Evolutionary conservation across 2,329 filamentous ascomycete species (phyloP).

Genomic region (Scopulariopsis brevicaulis): DNA sequence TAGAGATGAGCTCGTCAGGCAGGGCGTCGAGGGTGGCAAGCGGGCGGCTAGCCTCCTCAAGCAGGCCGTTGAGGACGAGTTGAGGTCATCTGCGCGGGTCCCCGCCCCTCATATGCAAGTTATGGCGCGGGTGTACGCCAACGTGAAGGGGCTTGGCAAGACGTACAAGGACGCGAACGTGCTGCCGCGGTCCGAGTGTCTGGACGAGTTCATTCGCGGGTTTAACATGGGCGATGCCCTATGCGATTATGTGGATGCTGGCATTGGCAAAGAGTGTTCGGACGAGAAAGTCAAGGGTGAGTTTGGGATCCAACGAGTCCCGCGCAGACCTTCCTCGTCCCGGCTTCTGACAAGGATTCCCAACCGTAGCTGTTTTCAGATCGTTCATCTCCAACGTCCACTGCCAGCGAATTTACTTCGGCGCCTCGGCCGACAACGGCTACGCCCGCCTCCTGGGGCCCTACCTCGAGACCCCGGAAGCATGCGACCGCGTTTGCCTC

Average conservation of each 20-base stretch:
- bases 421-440: constrained; percentile 27
- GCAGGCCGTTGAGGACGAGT: constrained; percentile 12
- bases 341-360: neutral
- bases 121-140: constrained; percentile 23
- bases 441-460: constrained; percentile 26
- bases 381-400: constrained; percentile 22
- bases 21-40: constrained; percentile 18
- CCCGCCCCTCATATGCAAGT: constrained; percentile 13
- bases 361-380: constrained; percentile 16
- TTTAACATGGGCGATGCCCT: constrained; percentile 25
- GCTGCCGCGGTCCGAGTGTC: constrained; percentile 11
- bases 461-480: constrained; percentile 13
- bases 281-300: constrained; percentile 28
- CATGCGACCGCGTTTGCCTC: constrained; percentile 19
- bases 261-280: constrained; percentile 27
- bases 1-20: constrained; percentile 16
- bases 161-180: constrained; percentile 18
- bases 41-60: constrained; percentile 15
- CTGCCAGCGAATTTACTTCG: constrained; percentile 26
- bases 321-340: neutral
- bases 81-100: constrained; percentile 8
- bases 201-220: constrained; percentile 24
- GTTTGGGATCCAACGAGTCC: neutral
- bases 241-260: constrained; percentile 27
- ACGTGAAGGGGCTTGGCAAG: constrained; percentile 20